Evolutionary conservation across 2,329 filamentous ascomycete species (phyloP).

Genomic region (Hypoxylon sp.): DNA sequence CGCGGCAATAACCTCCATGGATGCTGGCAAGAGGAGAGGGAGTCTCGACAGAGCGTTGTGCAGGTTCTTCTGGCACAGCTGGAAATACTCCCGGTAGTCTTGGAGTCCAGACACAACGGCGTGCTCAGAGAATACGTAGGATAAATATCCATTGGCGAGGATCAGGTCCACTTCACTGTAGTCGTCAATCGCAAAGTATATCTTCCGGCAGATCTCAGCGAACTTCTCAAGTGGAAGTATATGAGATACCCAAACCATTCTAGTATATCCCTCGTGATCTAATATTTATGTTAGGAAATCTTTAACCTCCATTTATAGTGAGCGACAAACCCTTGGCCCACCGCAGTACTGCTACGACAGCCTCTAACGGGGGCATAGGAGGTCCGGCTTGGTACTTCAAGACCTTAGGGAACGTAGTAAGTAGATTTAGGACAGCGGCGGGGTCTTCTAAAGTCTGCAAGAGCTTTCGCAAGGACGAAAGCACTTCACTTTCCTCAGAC

Average conservation of each 20-base stretch:
- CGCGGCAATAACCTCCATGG: constrained; percentile 55
- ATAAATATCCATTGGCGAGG: constrained; percentile 56
- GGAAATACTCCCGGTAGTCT: constrained; percentile 47
- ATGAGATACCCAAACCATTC: constrained; percentile 53
- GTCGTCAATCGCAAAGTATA: constrained; percentile 57
- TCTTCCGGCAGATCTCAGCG: constrained; percentile 53
- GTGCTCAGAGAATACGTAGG: constrained; percentile 56
- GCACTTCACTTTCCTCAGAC: constrained; percentile 28
- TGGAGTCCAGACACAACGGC: constrained; percentile 45
- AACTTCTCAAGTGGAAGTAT: constrained; percentile 55
- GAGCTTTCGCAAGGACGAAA: constrained; percentile 36
- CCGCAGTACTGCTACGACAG: constrained; percentile 49
- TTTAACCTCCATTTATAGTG: background rate
- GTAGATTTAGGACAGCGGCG: constrained; percentile 8
- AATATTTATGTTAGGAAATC: constrained; percentile 1
- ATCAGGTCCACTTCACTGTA: constrained; percentile 55
- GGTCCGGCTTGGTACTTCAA: constrained; percentile 25
- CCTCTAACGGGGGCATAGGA: constrained; percentile 52
- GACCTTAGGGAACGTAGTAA: constrained; percentile 19
- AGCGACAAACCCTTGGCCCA: constrained; percentile 55
- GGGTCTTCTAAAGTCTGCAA: constrained; percentile 30
- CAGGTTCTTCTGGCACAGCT: constrained; percentile 52
- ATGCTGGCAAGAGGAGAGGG: constrained; percentile 54
- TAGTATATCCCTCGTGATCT: constrained; percentile 50
- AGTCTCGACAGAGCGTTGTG: constrained; percentile 48